Base-by-base conservation (phyloP, 2,329 filamentous ascomycete species). In the Knufia petricola region DNA sequence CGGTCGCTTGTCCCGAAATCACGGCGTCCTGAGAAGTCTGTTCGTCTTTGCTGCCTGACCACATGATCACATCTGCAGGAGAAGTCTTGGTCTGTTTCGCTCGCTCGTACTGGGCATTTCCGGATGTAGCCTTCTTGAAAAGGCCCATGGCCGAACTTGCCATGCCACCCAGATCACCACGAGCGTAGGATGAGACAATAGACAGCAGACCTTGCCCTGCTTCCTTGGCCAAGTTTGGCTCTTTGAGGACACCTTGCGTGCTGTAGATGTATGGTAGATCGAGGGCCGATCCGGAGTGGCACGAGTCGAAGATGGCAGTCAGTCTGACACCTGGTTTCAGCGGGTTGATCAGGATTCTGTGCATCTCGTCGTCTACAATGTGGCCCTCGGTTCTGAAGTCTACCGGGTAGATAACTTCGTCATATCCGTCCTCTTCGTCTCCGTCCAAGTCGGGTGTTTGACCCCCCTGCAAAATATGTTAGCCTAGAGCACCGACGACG, bases 31-130 rank as follows among this genome's bases (percentile, higher is more conserved):
- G 85, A 51, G 88, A 94, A 59, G 92, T 98, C 69, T 96, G 92
- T 53, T 83, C 80, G 63, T 98, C 92, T 69, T 95, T 95, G 71
- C 87, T 94, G 50, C 92, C 92, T 52, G 87, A 94, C 85, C 89
- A 95, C 86, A 95, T 94, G 64, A 98, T 80, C 26, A 98, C 92
- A 67, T 98, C 92, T 34, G 92, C 92, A 1, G 89, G 84, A 48
- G 85, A 92, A 13, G 92, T 96, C 71, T 94, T 94, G 36, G 90
- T 96, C 57, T 84, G 78, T 63, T 87, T 75, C 54, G 89, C 86
- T 64, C 81, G 82, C 68, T 94, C 77, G 66, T 88, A 83, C 15
- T 83, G 82, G 30, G 84, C 79, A 57, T 92, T 82, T 57, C 89
- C 89, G 52, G 71, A 78, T 19, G 86, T 84, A 15, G 87, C 88